Base-by-base conservation (phyloP, 257 asterid genomes). In the Penstemon barbatus region DNA sequence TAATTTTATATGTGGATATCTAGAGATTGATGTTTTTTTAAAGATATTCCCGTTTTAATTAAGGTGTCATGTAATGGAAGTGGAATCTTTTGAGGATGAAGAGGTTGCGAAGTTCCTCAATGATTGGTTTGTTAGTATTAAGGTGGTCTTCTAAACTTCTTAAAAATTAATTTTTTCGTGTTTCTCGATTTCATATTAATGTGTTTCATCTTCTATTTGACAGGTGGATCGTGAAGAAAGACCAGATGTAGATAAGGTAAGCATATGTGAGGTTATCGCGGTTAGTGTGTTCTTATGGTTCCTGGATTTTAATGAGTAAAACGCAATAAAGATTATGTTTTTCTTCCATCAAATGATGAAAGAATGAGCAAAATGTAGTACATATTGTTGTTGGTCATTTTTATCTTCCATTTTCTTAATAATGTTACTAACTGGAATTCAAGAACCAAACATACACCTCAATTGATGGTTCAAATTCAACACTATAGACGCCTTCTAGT, bases 41-140 rank as follows among this genome's bases (percentile, higher is more conserved):
- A 50, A 51, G 15, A 15, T 18, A 5, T 66, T 57, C 19, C 33
- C 33, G 33, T 46, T 63, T 69, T 4, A 55, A 56, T 71, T 70
- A 71, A 92, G 99, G 97, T 93, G 99, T 78, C 99, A 90, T 84
- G 99, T 93, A 8, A 93, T 90, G 99, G 99, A 93, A 81, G 96
- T 87, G 68, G 99, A 93, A 72, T 93, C 99, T 46, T 93, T 93
- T 49, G 99, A 93, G 86, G 77, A 78, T 66, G 95, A 83, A 66
- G 97, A 85, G 61, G 89, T 84, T 7, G 95, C 96, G 4, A 85
- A 87, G 57, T 54, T 93, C 84, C 94, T 93, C 19, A 93, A 90
- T 73, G 99, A 84, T 53, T 88, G 91, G 89, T 93, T 93, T 71
- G 84, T 93, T 37, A 90, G 99, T 78, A 87, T 93, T 74, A 93